phyloP scores from a whole-genome alignment of 2,329 filamentous ascomycete species.

The Aureobasidium uvarum region DNA sequence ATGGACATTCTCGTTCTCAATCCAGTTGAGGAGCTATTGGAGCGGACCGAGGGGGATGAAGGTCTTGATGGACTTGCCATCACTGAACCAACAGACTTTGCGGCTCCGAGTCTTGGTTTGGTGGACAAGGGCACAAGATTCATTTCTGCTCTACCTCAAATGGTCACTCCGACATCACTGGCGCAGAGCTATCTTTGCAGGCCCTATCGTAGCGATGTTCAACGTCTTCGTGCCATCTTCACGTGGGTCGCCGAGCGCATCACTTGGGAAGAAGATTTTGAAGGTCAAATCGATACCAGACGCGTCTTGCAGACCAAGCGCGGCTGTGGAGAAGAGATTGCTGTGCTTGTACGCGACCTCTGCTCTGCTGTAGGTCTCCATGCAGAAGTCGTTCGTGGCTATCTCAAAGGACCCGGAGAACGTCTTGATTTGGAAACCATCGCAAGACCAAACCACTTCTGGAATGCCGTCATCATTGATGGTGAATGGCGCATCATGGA shows the following conservation, averaged over 20 bases:
- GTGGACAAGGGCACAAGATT: slow-evolving; percentile 97
- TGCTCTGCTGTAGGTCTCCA: slow-evolving; percentile 84
- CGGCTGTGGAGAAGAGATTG: slow-evolving; percentile 86
- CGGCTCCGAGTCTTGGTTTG: slow-evolving; percentile 65
- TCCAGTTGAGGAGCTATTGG: slow-evolving; percentile 84
- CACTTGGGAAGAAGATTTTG: slow-evolving; percentile 91
- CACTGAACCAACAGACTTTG: slow-evolving; percentile 77
- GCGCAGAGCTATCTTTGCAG: slow-evolving; percentile 91
- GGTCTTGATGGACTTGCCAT: slow-evolving; percentile 80
- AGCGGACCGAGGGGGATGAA: slow-evolving; percentile 85
- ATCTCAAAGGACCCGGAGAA: slow-evolving; percentile 87
- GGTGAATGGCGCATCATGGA: slow-evolving; percentile 97
- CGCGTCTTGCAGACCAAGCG: slow-evolving; percentile 80
- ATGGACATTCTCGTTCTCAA: slow-evolving; percentile 85
- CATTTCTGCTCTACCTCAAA: slow-evolving; percentile 75
- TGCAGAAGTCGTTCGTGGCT: slow-evolving; percentile 83
- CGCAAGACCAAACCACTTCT: slow-evolving; percentile 93
- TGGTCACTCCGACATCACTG: slow-evolving; percentile 75
- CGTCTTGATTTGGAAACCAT: slow-evolving; percentile 74
- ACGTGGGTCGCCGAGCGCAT: slow-evolving; percentile 97
- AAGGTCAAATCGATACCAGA: slow-evolving; percentile 77
- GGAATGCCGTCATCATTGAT: slow-evolving; percentile 92
- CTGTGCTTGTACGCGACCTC: slow-evolving; percentile 87
- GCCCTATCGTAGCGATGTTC: slow-evolving; percentile 90
- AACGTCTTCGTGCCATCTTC: slow-evolving; percentile 89